phyloP scores from a whole-genome alignment of 140 eudicot genomes.

The Ambrosia hybrid region DNA sequence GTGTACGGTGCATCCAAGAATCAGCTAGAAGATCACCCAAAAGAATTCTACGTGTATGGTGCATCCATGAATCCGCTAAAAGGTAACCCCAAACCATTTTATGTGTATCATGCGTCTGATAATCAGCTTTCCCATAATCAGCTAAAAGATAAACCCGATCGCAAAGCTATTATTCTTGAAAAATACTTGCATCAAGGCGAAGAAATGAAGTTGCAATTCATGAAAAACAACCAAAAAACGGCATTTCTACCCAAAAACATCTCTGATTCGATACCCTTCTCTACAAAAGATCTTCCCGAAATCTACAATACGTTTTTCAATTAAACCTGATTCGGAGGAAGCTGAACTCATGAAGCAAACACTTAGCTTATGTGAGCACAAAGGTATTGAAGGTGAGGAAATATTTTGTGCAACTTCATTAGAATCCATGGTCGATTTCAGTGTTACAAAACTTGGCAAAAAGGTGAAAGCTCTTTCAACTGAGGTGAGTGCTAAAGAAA shows the following conservation, averaged over 20 bases:
- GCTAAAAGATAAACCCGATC: conserved; percentile 39
- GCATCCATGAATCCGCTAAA: too few species aligned
- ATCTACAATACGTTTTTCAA: conserved; percentile 40
- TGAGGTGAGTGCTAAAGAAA: conserved; percentile 16
- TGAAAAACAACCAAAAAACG: conserved; percentile 6
- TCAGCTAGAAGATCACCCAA: too few species aligned
- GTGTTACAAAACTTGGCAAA: conserved; percentile 27
- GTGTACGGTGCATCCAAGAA: too few species aligned
- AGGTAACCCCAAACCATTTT: too few species aligned
- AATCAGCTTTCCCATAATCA: background rate
- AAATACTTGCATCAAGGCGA: conserved; percentile 44
- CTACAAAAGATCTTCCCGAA: conserved; percentile 40
- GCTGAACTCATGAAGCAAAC: conserved; percentile 48
- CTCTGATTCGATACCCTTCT: conserved; percentile 58
- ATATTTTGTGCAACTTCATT: conserved; percentile 43
- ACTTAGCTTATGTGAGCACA: conserved; percentile 44
- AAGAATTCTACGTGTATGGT: too few species aligned
- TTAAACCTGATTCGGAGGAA: conserved; percentile 41
- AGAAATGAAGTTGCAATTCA: conserved; percentile 32
- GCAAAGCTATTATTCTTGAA: conserved; percentile 48
- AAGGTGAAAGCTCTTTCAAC: conserved; percentile 44
- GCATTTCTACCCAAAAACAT: conserved; percentile 38
- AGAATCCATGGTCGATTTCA: conserved; percentile 47
- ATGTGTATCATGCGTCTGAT: too few species aligned
- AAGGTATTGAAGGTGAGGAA: conserved; percentile 44